These are phyloP conservation scores for Paralagenidium karlingii DNA, from an alignment of 352 stramenopile genomes.

Conservation along the genomic window DNA sequence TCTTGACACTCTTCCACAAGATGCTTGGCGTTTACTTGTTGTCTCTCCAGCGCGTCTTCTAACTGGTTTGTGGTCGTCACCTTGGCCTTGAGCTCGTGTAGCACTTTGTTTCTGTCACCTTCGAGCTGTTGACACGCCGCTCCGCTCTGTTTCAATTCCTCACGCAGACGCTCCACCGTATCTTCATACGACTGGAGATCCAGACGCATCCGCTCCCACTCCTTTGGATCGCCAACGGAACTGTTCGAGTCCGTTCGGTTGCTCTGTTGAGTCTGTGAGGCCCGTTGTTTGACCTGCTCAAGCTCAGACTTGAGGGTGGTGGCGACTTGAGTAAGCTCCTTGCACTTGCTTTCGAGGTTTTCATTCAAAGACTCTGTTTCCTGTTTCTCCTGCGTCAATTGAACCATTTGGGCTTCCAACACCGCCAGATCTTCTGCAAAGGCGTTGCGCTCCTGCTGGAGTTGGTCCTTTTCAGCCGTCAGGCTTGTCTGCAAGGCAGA, in stretches of 20 bases:
- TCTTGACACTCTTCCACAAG: slow-evolving; percentile 42
- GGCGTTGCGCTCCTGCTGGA: slow-evolving; percentile 11
- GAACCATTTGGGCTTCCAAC: slow-evolving; percentile 3
- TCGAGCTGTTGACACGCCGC: too few relatives aligned
- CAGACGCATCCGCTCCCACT: slow-evolving; percentile 28
- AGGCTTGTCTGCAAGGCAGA: slow-evolving; percentile 11
- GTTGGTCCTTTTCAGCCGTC: slow-evolving; percentile 8
- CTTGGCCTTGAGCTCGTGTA: slow-evolving; percentile 7
- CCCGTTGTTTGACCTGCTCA: slow-evolving; percentile 1
- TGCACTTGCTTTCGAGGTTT: slow-evolving; percentile 4
- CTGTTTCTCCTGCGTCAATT: slow-evolving; percentile 6
- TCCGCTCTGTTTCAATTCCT: slow-evolving; percentile 35
- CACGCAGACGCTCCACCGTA: slow-evolving; percentile 28
- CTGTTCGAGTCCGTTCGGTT: too few relatives aligned
- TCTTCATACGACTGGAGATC: slow-evolving; percentile 63
- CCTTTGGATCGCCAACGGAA: slow-evolving; percentile 18
- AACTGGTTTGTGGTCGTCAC: slow-evolving; percentile 4
- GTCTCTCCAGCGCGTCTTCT: slow-evolving; percentile 18
- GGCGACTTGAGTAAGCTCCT: too few relatives aligned
- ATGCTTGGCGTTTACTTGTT: slow-evolving; percentile 14
- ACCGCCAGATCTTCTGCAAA: slow-evolving; percentile 2
- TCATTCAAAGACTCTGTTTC: slow-evolving; percentile 7
- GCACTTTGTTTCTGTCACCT: too few relatives aligned
- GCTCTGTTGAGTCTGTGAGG: too few relatives aligned
- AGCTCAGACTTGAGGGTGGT: slow-evolving; percentile 13